Evolutionary conservation across 2,329 filamentous ascomycete species (phyloP).

Genomic region (Pleomassaria siparia): DNA sequence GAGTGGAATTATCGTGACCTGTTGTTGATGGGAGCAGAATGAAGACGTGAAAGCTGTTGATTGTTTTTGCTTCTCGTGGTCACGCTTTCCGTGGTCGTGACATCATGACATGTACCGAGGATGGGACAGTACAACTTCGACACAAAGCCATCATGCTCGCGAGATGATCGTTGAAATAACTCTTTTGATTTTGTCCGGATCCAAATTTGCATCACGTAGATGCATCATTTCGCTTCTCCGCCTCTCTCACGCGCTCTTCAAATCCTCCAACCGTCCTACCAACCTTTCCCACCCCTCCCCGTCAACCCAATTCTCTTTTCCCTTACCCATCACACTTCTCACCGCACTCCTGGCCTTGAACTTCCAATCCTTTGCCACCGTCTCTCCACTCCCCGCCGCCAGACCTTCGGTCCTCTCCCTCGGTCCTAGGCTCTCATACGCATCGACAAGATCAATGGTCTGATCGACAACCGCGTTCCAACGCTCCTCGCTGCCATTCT

Average conservation of each 20-base stretch:
- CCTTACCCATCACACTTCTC: conserved; percentile 79
- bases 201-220: too few relatives aligned
- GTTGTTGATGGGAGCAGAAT: too few relatives aligned
- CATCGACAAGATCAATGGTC: conserved; percentile 78
- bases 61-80: too few relatives aligned
- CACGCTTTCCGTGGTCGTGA: too few relatives aligned
- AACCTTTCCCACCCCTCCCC: conserved; percentile 67
- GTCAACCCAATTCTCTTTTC: conserved; percentile 80
- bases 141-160: too few relatives aligned
- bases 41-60: too few relatives aligned
- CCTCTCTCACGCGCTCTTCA: conserved; percentile 35
- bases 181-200: too few relatives aligned
- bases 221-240: too few relatives aligned
- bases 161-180: too few relatives aligned
- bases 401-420: conserved; percentile 55
- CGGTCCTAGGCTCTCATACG: conserved; percentile 72
- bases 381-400: conserved; percentile 52
- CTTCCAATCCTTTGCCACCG: conserved; percentile 79
- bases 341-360: conserved; percentile 86
- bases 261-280: conserved; percentile 48
- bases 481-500: conserved; percentile 60
- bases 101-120: too few relatives aligned
- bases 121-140: too few relatives aligned
- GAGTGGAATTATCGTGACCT: too few relatives aligned
- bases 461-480: conserved; percentile 75